Evolutionary conservation across 129 eudicot species (phyloP), one percentile per base, ranked within the genome.

Genomic region (Tanacetum coccineum): DNA sequence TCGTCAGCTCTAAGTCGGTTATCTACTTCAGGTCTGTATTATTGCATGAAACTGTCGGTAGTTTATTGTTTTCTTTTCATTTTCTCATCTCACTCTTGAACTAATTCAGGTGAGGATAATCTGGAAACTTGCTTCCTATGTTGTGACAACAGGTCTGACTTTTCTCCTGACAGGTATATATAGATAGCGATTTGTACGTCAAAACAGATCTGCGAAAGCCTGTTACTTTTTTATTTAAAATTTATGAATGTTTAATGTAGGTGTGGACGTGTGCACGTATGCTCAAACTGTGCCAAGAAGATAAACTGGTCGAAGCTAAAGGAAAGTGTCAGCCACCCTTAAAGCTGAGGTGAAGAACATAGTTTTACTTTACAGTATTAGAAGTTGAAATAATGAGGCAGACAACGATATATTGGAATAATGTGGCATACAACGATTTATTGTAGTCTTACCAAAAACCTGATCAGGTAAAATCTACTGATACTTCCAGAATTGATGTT

Each of bases 241-340:
- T 19, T 14, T 67, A 42, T 7, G 10, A 13, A 2, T 19, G 6
- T 64, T 44, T 73, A 50, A 48, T 74, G 30, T 78, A 93, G 98
- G 79, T 57, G 90, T 69, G 95, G 95, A 69, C 92, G 79, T 77
- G 84, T 89, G 85, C 84, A 86, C 76, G 68, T 89, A 15, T 93
- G 98, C 67, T 69, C 83, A 46, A 68, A 79, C 42, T 88, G 98
- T 75, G 95, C 98, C 9, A 74, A 75, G 49, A 76, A 76, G 58
- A 61, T 76, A 80, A 76, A 18, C 76, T 93, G 85, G 83, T 88
- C 59, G 64, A 79, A 28, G 70, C 57, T 54, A 74, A 64, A 67
- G 83, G 83, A 44, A 88, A 76, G 70, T 84, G 92, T 73, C 46
- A 68, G 53, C 96, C 98, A 74, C 98, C 95, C 26, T 83, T 85